These are phyloP conservation scores for Lichtheimia corymbifera DNA, from an alignment of 371 early-diverging fungal genomes.

Conservation along the genomic window DNA sequence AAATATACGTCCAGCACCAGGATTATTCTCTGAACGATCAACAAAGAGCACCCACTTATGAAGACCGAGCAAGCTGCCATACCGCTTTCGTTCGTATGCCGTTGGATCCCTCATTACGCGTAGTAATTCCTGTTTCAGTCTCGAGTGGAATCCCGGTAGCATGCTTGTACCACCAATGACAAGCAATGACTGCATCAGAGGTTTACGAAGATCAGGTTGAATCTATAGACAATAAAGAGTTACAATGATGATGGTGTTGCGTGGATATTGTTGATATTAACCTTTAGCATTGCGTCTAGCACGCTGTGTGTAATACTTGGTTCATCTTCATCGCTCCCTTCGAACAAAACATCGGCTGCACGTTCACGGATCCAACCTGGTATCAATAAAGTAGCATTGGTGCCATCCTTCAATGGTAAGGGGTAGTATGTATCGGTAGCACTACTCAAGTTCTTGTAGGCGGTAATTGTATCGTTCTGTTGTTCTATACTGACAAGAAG, in stretches of 20 bases:
- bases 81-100: conserved; percentile 41
- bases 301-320: conserved; percentile 61
- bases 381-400: conserved; percentile 57
- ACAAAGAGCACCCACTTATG: conserved; percentile 36
- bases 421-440: conserved; percentile 61
- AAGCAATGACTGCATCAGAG: conserved; percentile 64
- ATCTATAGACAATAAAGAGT: conserved; percentile 21
- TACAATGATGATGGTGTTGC: too few species aligned
- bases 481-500: conserved; percentile 40
- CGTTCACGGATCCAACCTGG: conserved; percentile 92
- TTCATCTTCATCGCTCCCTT: conserved; percentile 67
- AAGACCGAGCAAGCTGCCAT: conserved; percentile 27
- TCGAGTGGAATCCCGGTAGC: conserved; percentile 71
- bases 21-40: conserved; percentile 37
- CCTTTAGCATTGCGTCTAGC: conserved; percentile 63
- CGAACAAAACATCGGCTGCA: conserved; percentile 80
- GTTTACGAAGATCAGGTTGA: conserved; percentile 76
- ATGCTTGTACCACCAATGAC: conserved; percentile 81
- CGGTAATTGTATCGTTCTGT: conserved; percentile 42
- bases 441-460: conserved; percentile 59
- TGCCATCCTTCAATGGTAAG: conserved; percentile 43
- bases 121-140: conserved; percentile 66
- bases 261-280: conserved; percentile 4
- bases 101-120: conserved; percentile 46
- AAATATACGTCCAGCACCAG: conserved; percentile 61